Conservation (phyloP, 1,139 yeast species). For the Suhomyces maxii region DNA sequence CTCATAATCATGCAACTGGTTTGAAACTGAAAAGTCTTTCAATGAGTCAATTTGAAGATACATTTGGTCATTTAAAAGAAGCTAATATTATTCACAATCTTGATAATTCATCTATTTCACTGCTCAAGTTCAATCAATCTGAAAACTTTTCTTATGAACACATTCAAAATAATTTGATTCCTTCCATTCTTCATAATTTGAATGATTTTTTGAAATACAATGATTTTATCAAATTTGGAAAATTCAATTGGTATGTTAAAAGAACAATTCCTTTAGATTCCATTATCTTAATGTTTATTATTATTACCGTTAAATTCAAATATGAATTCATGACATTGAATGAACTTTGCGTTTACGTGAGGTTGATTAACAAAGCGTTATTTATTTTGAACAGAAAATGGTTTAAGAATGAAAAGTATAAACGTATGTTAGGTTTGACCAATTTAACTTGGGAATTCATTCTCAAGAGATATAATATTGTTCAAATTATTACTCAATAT, state of each 20-base stretch:
- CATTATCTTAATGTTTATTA: conserved; percentile 52
- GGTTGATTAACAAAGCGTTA: conserved; percentile 43
- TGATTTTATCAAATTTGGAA: conserved; percentile 49
- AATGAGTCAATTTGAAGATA: conserved; percentile 42
- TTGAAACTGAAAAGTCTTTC: conserved; percentile 13
- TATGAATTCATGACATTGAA: conserved; percentile 40
- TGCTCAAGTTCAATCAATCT: conserved; percentile 35
- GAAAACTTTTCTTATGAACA: conserved; percentile 48
- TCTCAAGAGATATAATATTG: conserved; percentile 36
- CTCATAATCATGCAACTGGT: not conserved
- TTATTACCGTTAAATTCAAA: conserved; percentile 54
- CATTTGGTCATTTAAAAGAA: conserved; percentile 42
- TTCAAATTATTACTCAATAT: conserved; percentile 31
- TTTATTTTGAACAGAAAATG: conserved; percentile 47
- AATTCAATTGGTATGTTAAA: conserved; percentile 60
- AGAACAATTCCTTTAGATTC: conserved; percentile 61
- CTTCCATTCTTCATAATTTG: conserved; percentile 57
- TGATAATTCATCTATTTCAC: conserved; percentile 36
- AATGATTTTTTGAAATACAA: conserved; percentile 53
- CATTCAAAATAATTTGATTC: conserved; percentile 52
- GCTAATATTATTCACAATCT: conserved; percentile 40
- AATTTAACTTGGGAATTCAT: conserved; percentile 48
- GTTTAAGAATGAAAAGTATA: conserved; percentile 50
- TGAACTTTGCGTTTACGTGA: conserved; percentile 33
- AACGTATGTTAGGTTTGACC: conserved; percentile 45